phyloP scores from a whole-genome alignment of 305 asterid genomes.

The Plantago rigida region DNA sequence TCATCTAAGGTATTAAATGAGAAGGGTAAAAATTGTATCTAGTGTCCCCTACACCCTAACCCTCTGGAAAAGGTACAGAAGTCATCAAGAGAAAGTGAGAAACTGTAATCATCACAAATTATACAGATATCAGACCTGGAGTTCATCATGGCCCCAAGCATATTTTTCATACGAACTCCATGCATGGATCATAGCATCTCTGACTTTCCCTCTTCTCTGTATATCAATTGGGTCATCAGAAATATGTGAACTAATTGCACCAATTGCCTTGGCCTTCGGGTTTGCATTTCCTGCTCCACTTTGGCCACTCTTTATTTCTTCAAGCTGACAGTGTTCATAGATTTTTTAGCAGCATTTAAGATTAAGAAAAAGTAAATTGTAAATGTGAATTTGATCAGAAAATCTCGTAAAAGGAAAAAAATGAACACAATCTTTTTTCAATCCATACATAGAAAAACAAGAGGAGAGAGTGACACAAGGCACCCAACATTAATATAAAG shows the following conservation, averaged over 20 bases:
- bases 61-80: no score
- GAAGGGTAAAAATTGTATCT: no score
- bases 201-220: constrained; percentile 70
- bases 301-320: constrained; percentile 43
- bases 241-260: constrained; percentile 28
- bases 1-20: no score
- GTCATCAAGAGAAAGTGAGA: no score
- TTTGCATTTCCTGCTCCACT: constrained; percentile 28
- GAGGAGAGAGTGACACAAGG: background rate
- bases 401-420: no score
- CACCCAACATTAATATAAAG: background rate
- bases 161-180: constrained; percentile 93
- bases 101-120: background rate
- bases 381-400: no score
- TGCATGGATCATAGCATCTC: constrained; percentile 92
- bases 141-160: constrained; percentile 99
- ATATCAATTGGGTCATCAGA: constrained; percentile 50
- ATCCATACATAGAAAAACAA: no score
- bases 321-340: constrained; percentile 48
- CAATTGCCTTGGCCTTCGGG: constrained; percentile 23
- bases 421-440: no score
- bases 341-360: constrained; percentile 13
- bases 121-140: constrained; percentile 50
- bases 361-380: background rate
- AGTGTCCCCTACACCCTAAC: no score